phyloP scores from a whole-genome alignment of 306 rosid species.

The Hippophae tibetana region DNA sequence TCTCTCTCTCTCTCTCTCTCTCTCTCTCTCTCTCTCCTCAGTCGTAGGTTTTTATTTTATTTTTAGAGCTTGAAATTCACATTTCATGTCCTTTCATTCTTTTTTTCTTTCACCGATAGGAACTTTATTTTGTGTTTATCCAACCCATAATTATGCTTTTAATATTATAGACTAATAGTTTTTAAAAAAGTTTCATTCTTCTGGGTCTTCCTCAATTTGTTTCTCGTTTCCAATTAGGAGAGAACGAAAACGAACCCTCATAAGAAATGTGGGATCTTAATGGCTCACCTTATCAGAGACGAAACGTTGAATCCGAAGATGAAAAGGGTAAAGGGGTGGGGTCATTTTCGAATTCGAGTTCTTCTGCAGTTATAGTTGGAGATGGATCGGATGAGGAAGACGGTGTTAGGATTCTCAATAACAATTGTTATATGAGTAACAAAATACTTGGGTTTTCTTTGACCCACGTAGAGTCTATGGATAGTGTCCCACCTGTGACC shows the following conservation, averaged over 20 bases:
- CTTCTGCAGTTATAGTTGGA: conserved; percentile 54
- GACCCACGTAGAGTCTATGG: conserved; percentile 27
- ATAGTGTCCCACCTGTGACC: conserved; percentile 43
- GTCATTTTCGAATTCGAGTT: conserved; percentile 82
- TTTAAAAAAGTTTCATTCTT: neutral
- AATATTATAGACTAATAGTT: too few relatives aligned
- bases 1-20: neutral
- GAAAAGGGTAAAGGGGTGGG: conserved; percentile 68
- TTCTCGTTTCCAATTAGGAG: neutral
- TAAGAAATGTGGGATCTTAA: conserved; percentile 96
- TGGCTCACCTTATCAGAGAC: conserved; percentile 60
- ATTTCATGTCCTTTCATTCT: too few relatives aligned
- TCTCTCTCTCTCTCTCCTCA: conserved; percentile 10
- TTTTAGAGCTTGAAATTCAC: conserved; percentile 1
- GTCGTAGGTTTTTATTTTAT: conserved; percentile 31
- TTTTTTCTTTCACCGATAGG: too few relatives aligned
- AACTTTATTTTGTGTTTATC: too few relatives aligned
- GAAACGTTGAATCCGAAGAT: conserved; percentile 43
- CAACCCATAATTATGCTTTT: too few relatives aligned
- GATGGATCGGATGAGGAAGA: conserved; percentile 78
- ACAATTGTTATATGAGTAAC: neutral
- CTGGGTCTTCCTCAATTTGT: neutral
- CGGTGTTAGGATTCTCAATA: conserved; percentile 5
- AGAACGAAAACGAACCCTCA: neutral
- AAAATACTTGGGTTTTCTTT: conserved; percentile 65